Percentiles rank a stretch among this genome's conserved stretches.
phyloP scores from a whole-genome alignment of 2,329 filamentous ascomycete genomes.

The Cytospora piceae region DNA sequence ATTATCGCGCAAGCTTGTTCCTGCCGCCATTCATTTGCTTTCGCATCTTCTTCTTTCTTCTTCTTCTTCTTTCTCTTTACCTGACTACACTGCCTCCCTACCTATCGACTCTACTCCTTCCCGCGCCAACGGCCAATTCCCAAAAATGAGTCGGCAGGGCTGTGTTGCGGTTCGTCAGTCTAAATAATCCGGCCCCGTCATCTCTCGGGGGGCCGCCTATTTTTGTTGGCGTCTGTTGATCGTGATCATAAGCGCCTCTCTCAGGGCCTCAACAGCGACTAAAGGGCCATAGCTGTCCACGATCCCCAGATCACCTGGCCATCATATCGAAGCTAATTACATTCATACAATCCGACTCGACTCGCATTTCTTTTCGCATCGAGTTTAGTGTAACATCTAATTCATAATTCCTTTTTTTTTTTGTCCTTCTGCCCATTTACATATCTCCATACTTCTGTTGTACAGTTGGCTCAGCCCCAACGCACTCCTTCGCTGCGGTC shows the following conservation, averaged over 20 bases:
- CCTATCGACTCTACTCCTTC: constrained; percentile 13
- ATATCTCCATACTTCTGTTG: not conserved
- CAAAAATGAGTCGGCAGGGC: constrained; percentile 18
- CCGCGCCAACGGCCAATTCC: constrained; percentile 5
- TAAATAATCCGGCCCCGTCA: constrained; percentile 10
- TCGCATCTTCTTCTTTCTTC: not conserved
- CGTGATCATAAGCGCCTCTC: constrained; percentile 15
- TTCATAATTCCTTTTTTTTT: constrained; percentile 11
- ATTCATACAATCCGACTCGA: constrained; percentile 3
- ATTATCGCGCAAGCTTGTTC: not conserved
- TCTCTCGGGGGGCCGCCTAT: constrained; percentile 24
- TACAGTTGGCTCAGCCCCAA: not conserved
- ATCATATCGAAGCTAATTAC: not conserved
- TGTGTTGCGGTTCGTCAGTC: constrained; percentile 21
- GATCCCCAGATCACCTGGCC: not conserved
- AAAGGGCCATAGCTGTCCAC: not conserved
- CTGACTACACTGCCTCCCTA: not conserved
- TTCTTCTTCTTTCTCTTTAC: not conserved
- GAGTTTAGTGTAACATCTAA: constrained; percentile 19
- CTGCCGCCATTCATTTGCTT: constrained; percentile 6
- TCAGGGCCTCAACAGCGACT: not conserved
- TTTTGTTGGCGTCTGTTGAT: constrained; percentile 20
- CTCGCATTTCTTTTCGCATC: constrained; percentile 11
- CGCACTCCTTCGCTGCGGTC: not conserved
- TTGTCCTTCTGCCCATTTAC: not conserved